A percentile compares a stretch with the other conserved stretches of the same genome.
phyloP scores from a whole-genome alignment of 1,139 yeast genomes.

The Ogataea hybrid region DNA sequence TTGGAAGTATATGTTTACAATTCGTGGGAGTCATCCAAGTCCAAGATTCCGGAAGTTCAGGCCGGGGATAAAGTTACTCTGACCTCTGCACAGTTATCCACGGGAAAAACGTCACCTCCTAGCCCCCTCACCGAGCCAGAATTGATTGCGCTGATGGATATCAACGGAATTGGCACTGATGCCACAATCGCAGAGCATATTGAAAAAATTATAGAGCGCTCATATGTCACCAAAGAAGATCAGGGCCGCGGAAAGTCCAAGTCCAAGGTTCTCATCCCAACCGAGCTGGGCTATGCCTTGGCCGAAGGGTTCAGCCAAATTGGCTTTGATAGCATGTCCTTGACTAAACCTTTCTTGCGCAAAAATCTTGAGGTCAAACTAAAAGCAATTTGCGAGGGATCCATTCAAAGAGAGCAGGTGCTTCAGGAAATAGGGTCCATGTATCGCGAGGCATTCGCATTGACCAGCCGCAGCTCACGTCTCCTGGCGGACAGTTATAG shows the following conservation, averaged over 20 bases:
- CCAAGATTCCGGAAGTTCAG: conserved; percentile 60
- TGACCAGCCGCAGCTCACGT: conserved; percentile 31
- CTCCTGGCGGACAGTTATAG: conserved; percentile 22
- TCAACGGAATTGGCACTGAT: conserved; percentile 97
- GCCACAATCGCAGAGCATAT: conserved; percentile 99
- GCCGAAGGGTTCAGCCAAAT: conserved; percentile 86
- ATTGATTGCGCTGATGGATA: conserved; percentile 90
- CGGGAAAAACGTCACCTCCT: conserved; percentile 82
- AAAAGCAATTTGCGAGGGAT: conserved; percentile 67
- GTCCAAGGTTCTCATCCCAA: conserved; percentile 60
- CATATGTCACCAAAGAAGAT: conserved; percentile 56
- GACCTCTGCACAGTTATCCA: conserved; percentile 54
- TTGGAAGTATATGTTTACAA: conserved; percentile 77
- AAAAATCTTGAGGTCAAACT: conserved; percentile 71
- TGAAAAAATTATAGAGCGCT: conserved; percentile 67
- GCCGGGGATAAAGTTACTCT: conserved; percentile 57
- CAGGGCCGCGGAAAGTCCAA: conserved; percentile 35
- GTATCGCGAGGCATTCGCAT: conserved; percentile 58
- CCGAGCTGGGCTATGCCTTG: conserved; percentile 80
- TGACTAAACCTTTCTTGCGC: conserved; percentile 87
- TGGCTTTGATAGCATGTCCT: conserved; percentile 66
- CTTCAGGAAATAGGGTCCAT: conserved; percentile 52
- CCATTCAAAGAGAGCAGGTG: conserved; percentile 51
- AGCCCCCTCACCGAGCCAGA: conserved; percentile 87
- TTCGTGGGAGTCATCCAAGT: conserved; percentile 68